phyloP scores from a whole-genome alignment of 2,329 filamentous ascomycete species.

The Fusarium sp. region DNA sequence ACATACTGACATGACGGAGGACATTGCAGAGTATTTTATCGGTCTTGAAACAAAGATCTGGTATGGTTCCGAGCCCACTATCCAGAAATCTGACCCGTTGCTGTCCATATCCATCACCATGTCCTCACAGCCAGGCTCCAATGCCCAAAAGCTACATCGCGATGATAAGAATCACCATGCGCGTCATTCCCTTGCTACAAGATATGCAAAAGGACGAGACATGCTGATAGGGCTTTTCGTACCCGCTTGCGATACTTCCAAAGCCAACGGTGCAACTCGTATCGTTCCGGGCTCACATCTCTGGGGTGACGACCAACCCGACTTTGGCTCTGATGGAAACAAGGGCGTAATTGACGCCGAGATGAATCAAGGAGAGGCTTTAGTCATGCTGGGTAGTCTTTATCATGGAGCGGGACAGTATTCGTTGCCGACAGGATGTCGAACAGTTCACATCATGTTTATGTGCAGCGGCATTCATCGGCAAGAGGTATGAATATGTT shows the following conservation, averaged over 20 bases:
- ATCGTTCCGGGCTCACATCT: constrained; percentile 56
- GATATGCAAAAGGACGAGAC: not conserved
- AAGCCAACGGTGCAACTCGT: constrained; percentile 55
- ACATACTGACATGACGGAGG: not conserved
- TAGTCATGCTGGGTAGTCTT: constrained; percentile 56
- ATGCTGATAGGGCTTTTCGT: not conserved
- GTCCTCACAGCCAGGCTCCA: not conserved
- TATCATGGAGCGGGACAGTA: constrained; percentile 55
- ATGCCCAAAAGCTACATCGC: not conserved
- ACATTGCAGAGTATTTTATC: not conserved
- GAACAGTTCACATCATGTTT: constrained; percentile 57
- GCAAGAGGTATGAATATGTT: constrained; percentile 45
- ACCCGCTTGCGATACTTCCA: constrained; percentile 45
- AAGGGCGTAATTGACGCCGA: constrained; percentile 34
- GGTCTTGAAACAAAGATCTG: not conserved
- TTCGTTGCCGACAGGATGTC: constrained; percentile 46
- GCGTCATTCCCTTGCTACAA: not conserved
- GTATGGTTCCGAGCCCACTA: not conserved
- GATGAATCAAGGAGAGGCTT: constrained; percentile 3
- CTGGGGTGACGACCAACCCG: constrained; percentile 55
- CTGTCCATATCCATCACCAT: not conserved
- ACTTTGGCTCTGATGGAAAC: constrained; percentile 52
- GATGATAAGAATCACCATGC: not conserved
- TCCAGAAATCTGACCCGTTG: not conserved
- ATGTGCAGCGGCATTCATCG: constrained; percentile 56